Evolutionary conservation across 2,329 filamentous ascomycete species (phyloP).

Genomic region (Sporothrix variecibatus): DNA sequence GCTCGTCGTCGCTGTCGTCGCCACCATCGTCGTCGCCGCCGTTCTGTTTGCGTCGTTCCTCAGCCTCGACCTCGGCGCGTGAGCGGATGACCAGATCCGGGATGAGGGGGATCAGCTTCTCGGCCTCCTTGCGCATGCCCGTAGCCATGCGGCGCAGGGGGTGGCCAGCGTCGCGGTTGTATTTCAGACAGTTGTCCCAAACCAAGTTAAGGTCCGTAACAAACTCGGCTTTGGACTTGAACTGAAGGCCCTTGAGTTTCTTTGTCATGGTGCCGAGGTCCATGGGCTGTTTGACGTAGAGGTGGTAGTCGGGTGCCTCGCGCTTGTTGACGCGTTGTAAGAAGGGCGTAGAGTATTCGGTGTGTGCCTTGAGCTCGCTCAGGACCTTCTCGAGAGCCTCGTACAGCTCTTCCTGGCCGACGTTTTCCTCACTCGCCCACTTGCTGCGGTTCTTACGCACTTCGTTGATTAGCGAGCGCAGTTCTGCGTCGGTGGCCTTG

Average conservation of each 20-base stretch:
- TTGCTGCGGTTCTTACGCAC: constrained; percentile 97
- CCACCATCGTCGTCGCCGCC: constrained; percentile 79
- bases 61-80: constrained; percentile 89
- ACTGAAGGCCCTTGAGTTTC: constrained; percentile 79
- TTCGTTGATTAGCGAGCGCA: constrained; percentile 92
- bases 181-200: constrained; percentile 95
- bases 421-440: constrained; percentile 97
- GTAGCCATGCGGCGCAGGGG: constrained; percentile 89
- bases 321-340: constrained; percentile 93
- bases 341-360: constrained; percentile 96
- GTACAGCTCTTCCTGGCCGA: constrained; percentile 96
- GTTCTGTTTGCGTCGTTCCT: constrained; percentile 80
- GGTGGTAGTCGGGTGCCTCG: constrained; percentile 94
- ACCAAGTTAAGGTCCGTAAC: constrained; percentile 91
- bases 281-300: constrained; percentile 94
- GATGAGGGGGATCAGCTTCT: constrained; percentile 93
- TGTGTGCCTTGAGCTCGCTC: constrained; percentile 94
- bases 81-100: constrained; percentile 89
- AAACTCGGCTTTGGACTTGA: constrained; percentile 92
- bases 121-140: constrained; percentile 95
- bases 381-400: constrained; percentile 96
- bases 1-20: constrained; percentile 94
- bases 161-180: constrained; percentile 88
- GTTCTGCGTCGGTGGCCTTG: constrained; percentile 86
- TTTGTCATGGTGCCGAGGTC: constrained; percentile 98